A percentile compares a stretch with the other conserved stretches of the same genome.
Conservation (phyloP, 768 basidiomycete genomes). For the Aureoboletus auriporus region DNA sequence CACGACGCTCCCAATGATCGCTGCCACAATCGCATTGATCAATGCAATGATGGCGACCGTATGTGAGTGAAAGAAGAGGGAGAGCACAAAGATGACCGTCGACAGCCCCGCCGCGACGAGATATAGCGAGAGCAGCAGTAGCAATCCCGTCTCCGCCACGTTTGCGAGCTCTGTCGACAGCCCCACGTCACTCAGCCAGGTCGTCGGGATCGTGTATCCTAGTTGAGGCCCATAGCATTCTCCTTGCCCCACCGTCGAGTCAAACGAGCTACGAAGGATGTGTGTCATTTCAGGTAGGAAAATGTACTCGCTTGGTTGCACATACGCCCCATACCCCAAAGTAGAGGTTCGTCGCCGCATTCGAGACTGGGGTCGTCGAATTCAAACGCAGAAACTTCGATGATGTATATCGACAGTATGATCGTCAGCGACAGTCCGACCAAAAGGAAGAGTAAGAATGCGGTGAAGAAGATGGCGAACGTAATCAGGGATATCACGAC, state of each 20-base stretch:
- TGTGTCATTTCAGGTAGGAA: background rate
- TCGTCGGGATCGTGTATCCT: slow-evolving; percentile 62
- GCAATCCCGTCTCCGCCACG: slow-evolving; percentile 46
- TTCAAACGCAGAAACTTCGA: slow-evolving; percentile 39
- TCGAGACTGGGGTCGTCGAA: slow-evolving; percentile 37
- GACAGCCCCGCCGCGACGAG: slow-evolving; percentile 60
- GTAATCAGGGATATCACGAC: slow-evolving; percentile 44
- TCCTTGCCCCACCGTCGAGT: slow-evolving; percentile 18
- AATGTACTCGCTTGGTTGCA: slow-evolving; percentile 42
- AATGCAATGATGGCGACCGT: slow-evolving; percentile 53
- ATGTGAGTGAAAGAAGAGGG: slow-evolving; percentile 59
- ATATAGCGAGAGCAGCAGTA: slow-evolving; percentile 63
- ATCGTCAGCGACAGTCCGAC: slow-evolving; percentile 75
- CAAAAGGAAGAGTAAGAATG: slow-evolving; percentile 73
- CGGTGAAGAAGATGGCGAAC: slow-evolving; percentile 47
- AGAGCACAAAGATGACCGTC: slow-evolving; percentile 46
- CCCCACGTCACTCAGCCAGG: slow-evolving; percentile 38
- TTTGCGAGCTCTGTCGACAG: slow-evolving; percentile 42
- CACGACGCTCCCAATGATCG: slow-evolving; percentile 49
- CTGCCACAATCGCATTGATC: slow-evolving; percentile 52
- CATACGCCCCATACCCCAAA: slow-evolving; percentile 88
- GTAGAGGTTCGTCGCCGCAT: slow-evolving; percentile 54
- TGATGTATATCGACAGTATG: slow-evolving; percentile 63
- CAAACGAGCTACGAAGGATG: slow-evolving; percentile 3
- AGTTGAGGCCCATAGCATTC: slow-evolving; percentile 61